These are phyloP conservation scores for Termitomyces sp. DNA, from an alignment of 768 basidiomycete genomes.

Conservation along the genomic window DNA sequence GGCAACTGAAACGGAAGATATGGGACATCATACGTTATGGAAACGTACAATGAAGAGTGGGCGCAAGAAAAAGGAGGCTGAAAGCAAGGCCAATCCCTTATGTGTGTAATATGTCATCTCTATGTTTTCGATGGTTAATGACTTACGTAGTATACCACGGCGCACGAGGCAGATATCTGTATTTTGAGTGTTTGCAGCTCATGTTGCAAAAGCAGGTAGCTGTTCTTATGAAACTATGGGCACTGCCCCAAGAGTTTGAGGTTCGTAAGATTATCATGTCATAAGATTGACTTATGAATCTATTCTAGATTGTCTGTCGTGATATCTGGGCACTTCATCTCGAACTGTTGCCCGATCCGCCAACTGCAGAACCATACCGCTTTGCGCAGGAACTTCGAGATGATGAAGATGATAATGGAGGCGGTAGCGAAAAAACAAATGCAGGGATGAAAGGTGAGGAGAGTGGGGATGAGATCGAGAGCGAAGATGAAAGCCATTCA, in stretches of 20 bases:
- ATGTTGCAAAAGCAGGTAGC: conserved; percentile 75
- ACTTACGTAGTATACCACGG: conserved; percentile 74
- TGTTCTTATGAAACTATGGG: conserved; percentile 59
- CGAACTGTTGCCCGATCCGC: conserved; percentile 55
- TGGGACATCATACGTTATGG: conserved; percentile 57
- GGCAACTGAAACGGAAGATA: conserved; percentile 62
- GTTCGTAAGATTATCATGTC: conserved; percentile 32
- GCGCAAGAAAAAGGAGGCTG: conserved; percentile 47
- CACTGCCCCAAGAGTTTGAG: conserved; percentile 79
- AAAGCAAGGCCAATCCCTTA: conserved; percentile 57
- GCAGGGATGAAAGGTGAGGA: background rate
- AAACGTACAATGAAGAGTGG: conserved; percentile 64
- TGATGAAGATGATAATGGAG: conserved; percentile 13
- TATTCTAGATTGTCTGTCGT: conserved; percentile 59
- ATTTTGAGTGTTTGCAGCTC: conserved; percentile 82
- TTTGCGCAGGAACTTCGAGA: conserved; percentile 33
- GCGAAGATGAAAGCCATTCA: conserved; percentile 7
- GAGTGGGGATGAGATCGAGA: conserved; percentile 12
- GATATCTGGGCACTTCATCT: conserved; percentile 82
- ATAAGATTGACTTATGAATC: background rate
- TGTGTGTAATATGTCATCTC: conserved; percentile 30
- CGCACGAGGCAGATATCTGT: conserved; percentile 69
- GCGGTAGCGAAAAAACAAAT: background rate
- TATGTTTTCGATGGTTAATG: background rate
- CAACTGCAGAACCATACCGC: conserved; percentile 57